phyloP scores from a whole-genome alignment of 768 basidiomycete genomes.

The Macrolepiota dolichaula region DNA sequence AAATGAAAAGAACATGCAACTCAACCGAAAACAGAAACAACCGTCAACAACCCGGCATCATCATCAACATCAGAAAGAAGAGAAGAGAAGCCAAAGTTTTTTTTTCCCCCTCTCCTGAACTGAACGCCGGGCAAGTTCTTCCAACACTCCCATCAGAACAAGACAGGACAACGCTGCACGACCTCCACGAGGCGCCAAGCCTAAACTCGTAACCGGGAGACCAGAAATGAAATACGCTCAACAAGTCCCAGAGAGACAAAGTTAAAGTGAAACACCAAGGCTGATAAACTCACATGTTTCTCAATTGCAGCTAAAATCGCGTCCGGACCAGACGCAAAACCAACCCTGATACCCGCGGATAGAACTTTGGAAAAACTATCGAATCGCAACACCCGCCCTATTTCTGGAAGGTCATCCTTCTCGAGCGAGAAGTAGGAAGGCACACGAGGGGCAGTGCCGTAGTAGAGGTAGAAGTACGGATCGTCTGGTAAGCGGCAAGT shows the following conservation, averaged over 20 bases:
- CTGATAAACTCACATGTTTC: slow-evolving; percentile 46
- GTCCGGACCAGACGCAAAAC: slow-evolving; percentile 76
- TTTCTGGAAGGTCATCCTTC: slow-evolving; percentile 48
- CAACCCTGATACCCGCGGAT: slow-evolving; percentile 75
- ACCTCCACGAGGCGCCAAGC: background rate
- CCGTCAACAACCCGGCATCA: background rate
- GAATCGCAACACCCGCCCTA: slow-evolving; percentile 82
- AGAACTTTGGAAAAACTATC: slow-evolving; percentile 88
- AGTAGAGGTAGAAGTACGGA: slow-evolving; percentile 79
- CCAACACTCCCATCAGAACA: background rate
- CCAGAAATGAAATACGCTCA: background rate
- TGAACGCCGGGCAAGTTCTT: background rate
- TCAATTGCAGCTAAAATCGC: slow-evolving; percentile 68
- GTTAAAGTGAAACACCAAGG: background rate
- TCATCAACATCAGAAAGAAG: background rate
- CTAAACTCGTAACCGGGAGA: background rate
- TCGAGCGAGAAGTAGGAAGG: slow-evolving; percentile 86
- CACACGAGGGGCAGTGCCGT: slow-evolving; percentile 56
- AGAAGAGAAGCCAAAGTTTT: background rate
- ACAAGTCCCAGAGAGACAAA: background rate
- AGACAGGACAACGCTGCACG: background rate
- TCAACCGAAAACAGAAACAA: background rate
- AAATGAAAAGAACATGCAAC: background rate
- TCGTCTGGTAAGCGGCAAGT: slow-evolving; percentile 49
- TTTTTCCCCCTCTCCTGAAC: background rate